phyloP scores from a whole-genome alignment of 1,284 basidiomycete species.

The Cutaneotrichosporon spelunceum region DNA sequence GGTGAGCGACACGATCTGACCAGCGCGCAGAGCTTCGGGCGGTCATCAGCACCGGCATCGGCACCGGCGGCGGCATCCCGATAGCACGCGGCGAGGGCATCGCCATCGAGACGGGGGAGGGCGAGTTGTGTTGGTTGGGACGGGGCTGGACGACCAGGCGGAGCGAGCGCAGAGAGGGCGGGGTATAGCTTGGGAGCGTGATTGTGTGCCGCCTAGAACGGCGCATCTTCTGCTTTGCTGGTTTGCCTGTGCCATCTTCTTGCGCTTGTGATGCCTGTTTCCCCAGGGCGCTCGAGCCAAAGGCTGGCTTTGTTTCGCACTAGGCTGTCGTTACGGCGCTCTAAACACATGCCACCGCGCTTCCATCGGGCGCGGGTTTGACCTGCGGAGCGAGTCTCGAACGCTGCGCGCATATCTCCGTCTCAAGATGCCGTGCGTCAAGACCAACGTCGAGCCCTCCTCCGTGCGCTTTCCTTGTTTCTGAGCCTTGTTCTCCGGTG shows the following conservation, averaged over 20 bases:
- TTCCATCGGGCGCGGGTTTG: no score
- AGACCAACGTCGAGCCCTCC: no score
- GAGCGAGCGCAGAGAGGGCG: neutral
- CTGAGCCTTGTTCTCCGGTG: no score
- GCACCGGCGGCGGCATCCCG: neutral
- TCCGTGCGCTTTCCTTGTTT: no score
- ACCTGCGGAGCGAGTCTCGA: no score
- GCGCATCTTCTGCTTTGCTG: neutral
- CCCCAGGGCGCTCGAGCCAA: neutral
- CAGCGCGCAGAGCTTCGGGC: neutral
- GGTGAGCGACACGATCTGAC: conserved; percentile 13
- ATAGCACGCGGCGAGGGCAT: neutral
- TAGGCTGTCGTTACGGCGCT: no score
- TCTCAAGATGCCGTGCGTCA: no score
- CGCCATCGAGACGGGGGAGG: neutral
- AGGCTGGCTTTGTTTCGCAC: no score
- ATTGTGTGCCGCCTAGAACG: neutral
- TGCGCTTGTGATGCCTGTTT: neutral
- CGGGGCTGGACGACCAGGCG: no score
- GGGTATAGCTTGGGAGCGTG: neutral
- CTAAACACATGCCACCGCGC: no score
- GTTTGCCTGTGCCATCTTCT: neutral
- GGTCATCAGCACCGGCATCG: neutral
- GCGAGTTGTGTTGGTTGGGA: neutral
- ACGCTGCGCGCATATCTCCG: no score